A percentile compares a stretch with the other conserved stretches of the same genome.
These are phyloP conservation scores for Candida albicans DNA, from an alignment of 1,139 yeast genomes.

Conservation along the genomic window DNA sequence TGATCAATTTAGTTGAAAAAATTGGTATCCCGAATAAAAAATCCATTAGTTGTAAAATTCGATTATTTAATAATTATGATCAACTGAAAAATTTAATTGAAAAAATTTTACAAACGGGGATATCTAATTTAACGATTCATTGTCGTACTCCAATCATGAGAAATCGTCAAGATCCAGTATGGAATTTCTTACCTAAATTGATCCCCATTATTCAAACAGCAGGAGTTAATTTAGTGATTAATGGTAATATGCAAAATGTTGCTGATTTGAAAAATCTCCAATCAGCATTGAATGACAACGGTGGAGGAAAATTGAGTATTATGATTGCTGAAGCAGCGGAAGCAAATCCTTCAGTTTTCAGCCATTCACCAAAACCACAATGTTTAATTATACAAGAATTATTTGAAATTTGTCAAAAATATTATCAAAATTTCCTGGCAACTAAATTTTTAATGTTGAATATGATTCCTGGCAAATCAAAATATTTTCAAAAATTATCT, in stretches of 20 bases:
- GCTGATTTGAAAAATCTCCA: slow-evolving; percentile 58
- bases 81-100: slow-evolving; percentile 64
- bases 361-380: slow-evolving; percentile 47
- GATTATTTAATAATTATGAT: slow-evolving; percentile 60
- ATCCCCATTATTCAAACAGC: slow-evolving; percentile 61
- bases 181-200: slow-evolving; percentile 63
- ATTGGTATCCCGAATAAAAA: slow-evolving; percentile 77
- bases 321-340: slow-evolving; percentile 96
- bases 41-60: slow-evolving; percentile 87
- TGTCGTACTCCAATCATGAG: slow-evolving; percentile 91
- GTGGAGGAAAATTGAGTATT: slow-evolving; percentile 53
- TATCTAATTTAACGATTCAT: slow-evolving; percentile 80
- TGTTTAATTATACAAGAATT: slow-evolving; percentile 36
- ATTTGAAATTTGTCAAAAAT: slow-evolving; percentile 60
- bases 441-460: slow-evolving; percentile 79
- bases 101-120: slow-evolving; percentile 75
- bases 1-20: slow-evolving; percentile 64
- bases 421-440: slow-evolving; percentile 58
- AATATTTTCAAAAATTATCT: slow-evolving; percentile 57
- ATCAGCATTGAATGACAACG: slow-evolving; percentile 47
- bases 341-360: slow-evolving; percentile 77
- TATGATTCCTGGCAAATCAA: slow-evolving; percentile 77
- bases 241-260: slow-evolving; percentile 69
- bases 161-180: slow-evolving; percentile 76
- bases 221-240: slow-evolving; percentile 71